Conservation (phyloP, 257 asterid genomes). For the Linderniella brevidens region DNA sequence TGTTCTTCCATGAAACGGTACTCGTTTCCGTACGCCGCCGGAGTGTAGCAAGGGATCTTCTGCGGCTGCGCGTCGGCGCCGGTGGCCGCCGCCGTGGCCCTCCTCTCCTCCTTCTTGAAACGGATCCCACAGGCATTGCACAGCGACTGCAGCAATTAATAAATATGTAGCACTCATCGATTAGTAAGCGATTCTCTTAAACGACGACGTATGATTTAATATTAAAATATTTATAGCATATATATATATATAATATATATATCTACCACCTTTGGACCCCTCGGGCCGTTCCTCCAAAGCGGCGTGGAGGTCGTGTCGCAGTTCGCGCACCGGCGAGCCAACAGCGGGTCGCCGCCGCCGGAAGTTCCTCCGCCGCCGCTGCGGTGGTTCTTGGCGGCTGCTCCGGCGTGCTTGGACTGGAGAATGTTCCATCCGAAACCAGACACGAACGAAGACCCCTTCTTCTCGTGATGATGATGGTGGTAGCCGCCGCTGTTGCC, state of each 20-base stretch:
- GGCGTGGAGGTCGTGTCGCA: constrained; percentile 97
- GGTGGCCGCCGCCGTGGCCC: constrained; percentile 72
- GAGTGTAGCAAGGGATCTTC: too few species aligned
- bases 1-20: too few species aligned
- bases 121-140: constrained; percentile 99
- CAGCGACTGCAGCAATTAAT: constrained; percentile 44
- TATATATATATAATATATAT: neutral
- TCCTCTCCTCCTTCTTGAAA: constrained; percentile 87
- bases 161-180: neutral
- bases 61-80: constrained; percentile 4
- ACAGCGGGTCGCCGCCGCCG: constrained; percentile 35
- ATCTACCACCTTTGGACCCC: constrained; percentile 94
- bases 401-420: constrained; percentile 15
- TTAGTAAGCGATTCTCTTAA: neutral
- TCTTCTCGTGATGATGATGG: constrained; percentile 1
- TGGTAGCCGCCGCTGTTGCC: neutral
- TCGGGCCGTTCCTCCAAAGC: constrained; percentile 89
- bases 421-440: constrained; percentile 7
- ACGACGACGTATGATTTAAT: neutral
- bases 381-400: constrained; percentile 32
- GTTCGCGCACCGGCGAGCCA: constrained; percentile 91
- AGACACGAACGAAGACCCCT: neutral
- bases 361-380: constrained; percentile 12
- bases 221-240: neutral
- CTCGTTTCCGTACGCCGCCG: too few species aligned